Conservation (phyloP, 192 early-diverging fungal species). For the Rhizophagus clarus region DNA sequence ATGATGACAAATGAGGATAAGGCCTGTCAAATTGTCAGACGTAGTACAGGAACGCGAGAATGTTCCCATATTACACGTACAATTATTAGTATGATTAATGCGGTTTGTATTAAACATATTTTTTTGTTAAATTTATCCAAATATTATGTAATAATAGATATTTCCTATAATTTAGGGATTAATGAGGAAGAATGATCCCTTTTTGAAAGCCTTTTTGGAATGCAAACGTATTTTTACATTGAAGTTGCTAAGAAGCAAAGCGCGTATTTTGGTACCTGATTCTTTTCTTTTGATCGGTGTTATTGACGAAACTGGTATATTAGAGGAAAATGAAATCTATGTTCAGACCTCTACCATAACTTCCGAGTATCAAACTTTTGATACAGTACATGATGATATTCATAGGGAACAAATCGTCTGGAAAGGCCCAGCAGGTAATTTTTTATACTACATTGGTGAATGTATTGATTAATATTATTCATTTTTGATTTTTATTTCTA, state of each 20-base stretch:
- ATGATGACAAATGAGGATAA: conserved; percentile 2
- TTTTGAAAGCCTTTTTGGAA: conserved; percentile 45
- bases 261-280: conserved; percentile 53
- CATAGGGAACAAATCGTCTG: neutral
- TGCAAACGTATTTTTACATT: conserved; percentile 46
- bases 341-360: conserved; percentile 29
- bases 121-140: neutral
- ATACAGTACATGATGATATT: neutral
- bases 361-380: neutral
- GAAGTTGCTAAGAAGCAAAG: conserved; percentile 49
- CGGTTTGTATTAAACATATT: neutral
- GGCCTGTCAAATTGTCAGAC: neutral
- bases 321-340: conserved; percentile 24
- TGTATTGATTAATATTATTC: neutral
- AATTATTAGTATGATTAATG: conserved; percentile 15
- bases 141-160: neutral
- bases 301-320: conserved; percentile 48
- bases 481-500: neutral
- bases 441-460: conserved; percentile 9
- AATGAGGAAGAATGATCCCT: conserved; percentile 43
- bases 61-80: conserved; percentile 1
- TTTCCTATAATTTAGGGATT: conserved; percentile 36
- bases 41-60: neutral
- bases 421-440: neutral
- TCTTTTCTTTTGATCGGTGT: conserved; percentile 58